phyloP scores from a whole-genome alignment of 805 yeast genomes.

The Kodamaea lidongshanica region DNA sequence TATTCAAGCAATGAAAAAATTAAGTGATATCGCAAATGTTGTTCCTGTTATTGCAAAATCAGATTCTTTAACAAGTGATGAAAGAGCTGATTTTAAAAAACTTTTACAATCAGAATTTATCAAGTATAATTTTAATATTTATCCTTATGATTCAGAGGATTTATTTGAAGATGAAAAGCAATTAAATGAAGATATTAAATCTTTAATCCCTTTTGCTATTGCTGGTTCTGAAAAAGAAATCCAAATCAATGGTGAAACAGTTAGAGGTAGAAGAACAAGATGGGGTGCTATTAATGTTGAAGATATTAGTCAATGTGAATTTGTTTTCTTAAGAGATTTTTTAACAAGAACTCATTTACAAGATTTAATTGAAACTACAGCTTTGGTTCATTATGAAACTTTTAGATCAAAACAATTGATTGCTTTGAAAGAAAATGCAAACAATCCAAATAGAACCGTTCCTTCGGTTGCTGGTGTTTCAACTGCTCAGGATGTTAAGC shows the following conservation, averaged over 20 bases:
- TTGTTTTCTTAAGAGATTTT: constrained; percentile 88
- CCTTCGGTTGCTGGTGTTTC: constrained; percentile 8
- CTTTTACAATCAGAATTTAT: constrained; percentile 70
- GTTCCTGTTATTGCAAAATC: constrained; percentile 94
- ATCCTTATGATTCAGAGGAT: constrained; percentile 74
- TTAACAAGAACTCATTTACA: constrained; percentile 92
- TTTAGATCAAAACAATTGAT: constrained; percentile 92
- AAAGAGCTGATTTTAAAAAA: constrained; percentile 73
- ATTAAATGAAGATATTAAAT: constrained; percentile 65
- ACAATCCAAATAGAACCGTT: constrained; percentile 33
- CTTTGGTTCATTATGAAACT: constrained; percentile 81
- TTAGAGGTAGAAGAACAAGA: constrained; percentile 85
- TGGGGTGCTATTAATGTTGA: constrained; percentile 95
- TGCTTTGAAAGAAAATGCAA: constrained; percentile 87
- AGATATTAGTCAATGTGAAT: constrained; percentile 93
- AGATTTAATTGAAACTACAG: constrained; percentile 90
- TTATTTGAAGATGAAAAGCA: constrained; percentile 67
- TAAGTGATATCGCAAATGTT: constrained; percentile 86
- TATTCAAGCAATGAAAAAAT: constrained; percentile 71
- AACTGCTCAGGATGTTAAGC: constrained; percentile 3
- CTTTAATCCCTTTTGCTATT: constrained; percentile 84
- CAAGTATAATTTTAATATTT: constrained; percentile 66
- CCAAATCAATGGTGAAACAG: constrained; percentile 67
- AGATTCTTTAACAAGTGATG: constrained; percentile 81
- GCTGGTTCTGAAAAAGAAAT: constrained; percentile 84